phyloP scores from a whole-genome alignment of 352 stramenopile species.

The Aphanomyces euteiches region DNA sequence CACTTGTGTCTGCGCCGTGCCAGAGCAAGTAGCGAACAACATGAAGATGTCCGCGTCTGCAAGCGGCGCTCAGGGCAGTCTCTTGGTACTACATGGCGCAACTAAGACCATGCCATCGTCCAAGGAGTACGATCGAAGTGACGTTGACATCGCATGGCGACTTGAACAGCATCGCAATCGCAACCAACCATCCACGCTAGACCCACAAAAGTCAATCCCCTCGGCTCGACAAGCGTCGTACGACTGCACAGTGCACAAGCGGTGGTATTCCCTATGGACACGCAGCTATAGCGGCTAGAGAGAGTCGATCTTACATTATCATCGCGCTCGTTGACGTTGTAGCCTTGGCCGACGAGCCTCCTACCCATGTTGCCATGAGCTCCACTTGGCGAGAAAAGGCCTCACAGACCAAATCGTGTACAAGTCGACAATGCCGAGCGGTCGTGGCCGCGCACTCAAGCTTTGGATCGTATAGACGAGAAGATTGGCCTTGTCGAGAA shows the following conservation, averaged over 20 bases:
- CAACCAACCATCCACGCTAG: conserved; percentile 12
- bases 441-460: neutral
- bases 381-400: neutral
- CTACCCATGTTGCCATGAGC: neutral
- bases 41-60: conserved; percentile 2
- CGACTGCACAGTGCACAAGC: conserved; percentile 19
- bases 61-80: conserved; percentile 19
- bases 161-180: conserved; percentile 16
- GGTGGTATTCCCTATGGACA: conserved; percentile 21
- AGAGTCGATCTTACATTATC: conserved; percentile 13
- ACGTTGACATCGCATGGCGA: conserved; percentile 13
- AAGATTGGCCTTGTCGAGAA: conserved; percentile 25
- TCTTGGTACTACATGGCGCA: conserved; percentile 10
- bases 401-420: conserved; percentile 19
- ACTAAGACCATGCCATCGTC: neutral
- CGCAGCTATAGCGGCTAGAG: neutral
- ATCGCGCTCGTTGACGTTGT: conserved; percentile 25
- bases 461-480: conserved; percentile 26
- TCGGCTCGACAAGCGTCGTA: neutral
- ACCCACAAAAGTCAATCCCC: neutral
- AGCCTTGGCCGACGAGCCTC: conserved; percentile 15
- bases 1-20: conserved; percentile 9
- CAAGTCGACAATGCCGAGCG: neutral
- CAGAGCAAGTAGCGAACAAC: conserved; percentile 17
- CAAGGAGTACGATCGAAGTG: conserved; percentile 17